phyloP scores from a whole-genome alignment of 176 grass and related monocot species.

The maize (Zea mays) region DNA sequence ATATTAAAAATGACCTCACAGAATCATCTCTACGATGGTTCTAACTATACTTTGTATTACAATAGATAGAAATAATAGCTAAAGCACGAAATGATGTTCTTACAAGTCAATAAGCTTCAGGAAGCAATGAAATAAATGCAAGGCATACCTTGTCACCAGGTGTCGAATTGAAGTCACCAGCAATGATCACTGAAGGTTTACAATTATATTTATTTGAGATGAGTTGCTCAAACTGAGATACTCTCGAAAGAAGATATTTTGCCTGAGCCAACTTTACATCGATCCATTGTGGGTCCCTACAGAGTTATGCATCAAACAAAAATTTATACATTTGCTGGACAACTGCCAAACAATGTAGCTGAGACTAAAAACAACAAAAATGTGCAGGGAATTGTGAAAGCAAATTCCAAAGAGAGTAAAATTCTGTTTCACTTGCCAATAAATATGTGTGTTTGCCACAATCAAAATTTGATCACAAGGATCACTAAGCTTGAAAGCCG shows the following conservation, averaged over 20 bases:
- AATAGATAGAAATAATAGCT: not conserved
- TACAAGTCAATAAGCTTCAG: constrained; percentile 1
- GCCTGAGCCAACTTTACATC: constrained; percentile 94
- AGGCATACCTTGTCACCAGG: constrained; percentile 73
- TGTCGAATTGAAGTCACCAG: constrained; percentile 94
- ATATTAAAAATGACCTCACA: not conserved
- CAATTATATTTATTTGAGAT: constrained; percentile 68
- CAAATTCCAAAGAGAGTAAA: constrained; percentile 17
- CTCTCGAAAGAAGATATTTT: constrained; percentile 83
- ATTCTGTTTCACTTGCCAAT: constrained; percentile 61
- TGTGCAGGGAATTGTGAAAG: constrained; percentile 17
- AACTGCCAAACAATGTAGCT: constrained; percentile 16
- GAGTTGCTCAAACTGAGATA: constrained; percentile 71
- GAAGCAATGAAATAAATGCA: constrained; percentile 14
- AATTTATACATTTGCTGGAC: constrained; percentile 12
- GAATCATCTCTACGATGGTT: not conserved
- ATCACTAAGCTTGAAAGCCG: constrained; percentile 87
- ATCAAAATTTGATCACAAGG: constrained; percentile 68
- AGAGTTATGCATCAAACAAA: constrained; percentile 36
- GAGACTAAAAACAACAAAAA: constrained; percentile 34
- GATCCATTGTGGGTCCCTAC: constrained; percentile 83
- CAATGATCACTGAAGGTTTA: constrained; percentile 72
- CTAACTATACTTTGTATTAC: constrained; percentile 2
- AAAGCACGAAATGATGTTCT: not conserved
- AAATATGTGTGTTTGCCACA: constrained; percentile 92